phyloP scores from a whole-genome alignment of 2,329 filamentous ascomycete genomes.

The Monosporascus ibericus region DNA sequence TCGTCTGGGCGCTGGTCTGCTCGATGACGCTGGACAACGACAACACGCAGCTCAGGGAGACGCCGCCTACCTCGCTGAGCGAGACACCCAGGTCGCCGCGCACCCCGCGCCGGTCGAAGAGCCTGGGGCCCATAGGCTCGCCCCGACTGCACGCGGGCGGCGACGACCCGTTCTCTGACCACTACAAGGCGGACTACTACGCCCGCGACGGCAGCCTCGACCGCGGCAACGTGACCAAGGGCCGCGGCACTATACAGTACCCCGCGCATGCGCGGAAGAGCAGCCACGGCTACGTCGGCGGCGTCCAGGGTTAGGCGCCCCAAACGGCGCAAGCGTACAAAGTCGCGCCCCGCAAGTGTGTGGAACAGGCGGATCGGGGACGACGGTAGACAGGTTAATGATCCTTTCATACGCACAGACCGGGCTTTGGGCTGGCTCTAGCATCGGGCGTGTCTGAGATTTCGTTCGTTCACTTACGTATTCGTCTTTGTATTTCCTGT shows the following conservation, averaged over 20 bases:
- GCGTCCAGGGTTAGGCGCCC: no score
- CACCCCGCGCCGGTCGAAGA: neutral
- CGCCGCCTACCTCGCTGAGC: neutral
- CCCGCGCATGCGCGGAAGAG: conserved; percentile 11
- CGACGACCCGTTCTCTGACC: neutral
- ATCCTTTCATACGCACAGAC: no score
- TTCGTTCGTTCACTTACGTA: no score
- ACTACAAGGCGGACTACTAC: conserved; percentile 1
- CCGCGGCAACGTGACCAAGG: neutral
- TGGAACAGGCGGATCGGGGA: no score
- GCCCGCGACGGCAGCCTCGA: conserved; percentile 1
- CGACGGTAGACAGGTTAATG: no score
- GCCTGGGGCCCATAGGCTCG: neutral
- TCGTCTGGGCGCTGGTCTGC: conserved; percentile 50
- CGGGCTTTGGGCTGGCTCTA: no score
- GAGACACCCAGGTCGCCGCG: neutral
- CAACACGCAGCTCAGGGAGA: neutral
- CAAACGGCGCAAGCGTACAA: no score
- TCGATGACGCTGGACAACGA: conserved; percentile 9
- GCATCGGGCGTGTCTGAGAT: no score
- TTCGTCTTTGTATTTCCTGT: no score
- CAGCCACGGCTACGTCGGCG: conserved; percentile 11
- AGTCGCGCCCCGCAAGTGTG: no score
- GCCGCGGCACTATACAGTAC: neutral
- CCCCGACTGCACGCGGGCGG: neutral